phyloP scores from a whole-genome alignment of 768 basidiomycete species.

The Trametes gibbosa region DNA sequence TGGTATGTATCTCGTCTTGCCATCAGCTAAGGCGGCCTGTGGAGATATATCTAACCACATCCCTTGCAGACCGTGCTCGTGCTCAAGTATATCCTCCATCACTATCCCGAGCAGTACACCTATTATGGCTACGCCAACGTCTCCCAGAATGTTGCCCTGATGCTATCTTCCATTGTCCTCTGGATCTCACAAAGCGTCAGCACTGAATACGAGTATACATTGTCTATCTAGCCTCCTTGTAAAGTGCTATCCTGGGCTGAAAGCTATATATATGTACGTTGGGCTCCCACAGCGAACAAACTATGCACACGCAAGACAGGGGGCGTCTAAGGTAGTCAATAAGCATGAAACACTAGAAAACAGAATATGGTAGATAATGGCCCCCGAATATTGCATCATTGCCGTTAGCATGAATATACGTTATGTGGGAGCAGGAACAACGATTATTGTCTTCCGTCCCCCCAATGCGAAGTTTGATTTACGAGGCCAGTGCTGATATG shows the following conservation, averaged over 20 bases:
- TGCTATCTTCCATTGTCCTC: constrained; percentile 82
- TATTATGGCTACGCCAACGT: constrained; percentile 97
- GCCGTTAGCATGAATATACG: too few species aligned
- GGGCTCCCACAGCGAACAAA: too few species aligned
- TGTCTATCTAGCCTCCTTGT: constrained; percentile 36
- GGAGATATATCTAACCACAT: background rate
- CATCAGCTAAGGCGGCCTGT: too few species aligned
- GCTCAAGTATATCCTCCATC: constrained; percentile 82
- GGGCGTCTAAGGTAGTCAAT: too few species aligned
- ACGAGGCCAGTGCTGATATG: too few species aligned
- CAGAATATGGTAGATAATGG: too few species aligned
- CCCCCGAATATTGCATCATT: too few species aligned
- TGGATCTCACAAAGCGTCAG: constrained; percentile 89
- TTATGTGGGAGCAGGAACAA: too few species aligned
- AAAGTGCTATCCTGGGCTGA: background rate
- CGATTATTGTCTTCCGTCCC: too few species aligned
- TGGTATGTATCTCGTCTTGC: constrained; percentile 54
- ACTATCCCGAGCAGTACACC: constrained; percentile 69
- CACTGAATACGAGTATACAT: constrained; percentile 91
- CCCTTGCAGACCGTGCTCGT: constrained; percentile 72
- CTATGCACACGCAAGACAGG: too few species aligned
- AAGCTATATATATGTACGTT: background rate
- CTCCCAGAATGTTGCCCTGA: constrained; percentile 84
- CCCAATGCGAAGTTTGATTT: too few species aligned
- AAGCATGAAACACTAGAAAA: too few species aligned